Base-by-base conservation (phyloP, 1,139 yeast species). In the Waltiozyma sp. region DNA sequence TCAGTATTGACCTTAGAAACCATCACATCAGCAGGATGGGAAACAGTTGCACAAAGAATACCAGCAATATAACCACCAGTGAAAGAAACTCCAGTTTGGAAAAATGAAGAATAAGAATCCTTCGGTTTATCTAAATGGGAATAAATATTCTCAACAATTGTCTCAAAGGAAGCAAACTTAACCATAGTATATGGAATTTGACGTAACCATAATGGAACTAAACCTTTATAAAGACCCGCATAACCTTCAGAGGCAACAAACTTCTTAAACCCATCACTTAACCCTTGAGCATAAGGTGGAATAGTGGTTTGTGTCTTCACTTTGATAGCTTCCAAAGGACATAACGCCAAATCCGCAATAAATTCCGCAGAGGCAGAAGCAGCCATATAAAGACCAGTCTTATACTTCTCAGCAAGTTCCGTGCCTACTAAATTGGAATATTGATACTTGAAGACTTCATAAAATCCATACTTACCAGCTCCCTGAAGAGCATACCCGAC, bases 1-100 rank as follows among this genome's bases (percentile, higher is more conserved):
- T 84, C 91, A 47, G 83, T 72, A 61, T 85, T 88, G 57, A 89
- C 76, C 73, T 88, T 85, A 43, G 95, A 85, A 35, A 89, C 96
- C 94, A 89, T 81, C 39, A 88, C 96, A 65, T 89, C 97, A 37
- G 96, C 96, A 38, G 97, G 97, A 64, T 89, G 96, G 21, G 96
- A 88, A 18, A 87, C 93, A 44, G 83, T 67, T 21, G 96, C 96
- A 71, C 96, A 88, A 69, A 87, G 77, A 47, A 89, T 80, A 78
- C 96, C 97, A 26, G 96, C 97, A 62, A 88, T 77, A 69, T 88
- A 88, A 64, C 97, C 96, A 64, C 95, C 95, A 45, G 79, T 70
- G 69, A 89, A 89, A 26, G 95, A 85, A 39, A 89, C 94, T 47
- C 95, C 95, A 34, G 96, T 89, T 67, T 89, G 96, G 60, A 83